phyloP scores from a whole-genome alignment of 495 filamentous ascomycete species.

The Talaromyces borbonicus region DNA sequence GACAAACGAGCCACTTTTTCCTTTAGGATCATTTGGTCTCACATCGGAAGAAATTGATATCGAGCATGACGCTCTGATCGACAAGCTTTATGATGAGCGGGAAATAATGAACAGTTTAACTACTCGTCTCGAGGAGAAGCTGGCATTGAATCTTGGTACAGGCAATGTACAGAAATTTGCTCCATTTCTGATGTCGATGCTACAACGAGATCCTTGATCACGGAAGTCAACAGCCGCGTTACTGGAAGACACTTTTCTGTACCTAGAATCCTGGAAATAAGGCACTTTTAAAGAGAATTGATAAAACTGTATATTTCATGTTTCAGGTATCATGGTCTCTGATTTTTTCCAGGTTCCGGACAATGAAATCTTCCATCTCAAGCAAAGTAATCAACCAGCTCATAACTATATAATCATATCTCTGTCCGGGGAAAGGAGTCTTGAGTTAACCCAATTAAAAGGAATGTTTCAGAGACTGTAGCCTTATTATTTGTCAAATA shows the following conservation, averaged over 20 bases:
- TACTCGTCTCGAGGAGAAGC: slow-evolving; percentile 8
- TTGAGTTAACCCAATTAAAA: too few species aligned
- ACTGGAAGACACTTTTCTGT: slow-evolving; percentile 13
- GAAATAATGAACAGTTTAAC: slow-evolving; percentile 7
- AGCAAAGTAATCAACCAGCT: too few species aligned
- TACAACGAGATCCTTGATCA: slow-evolving; percentile 10
- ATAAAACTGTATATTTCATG: too few species aligned
- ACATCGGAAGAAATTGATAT: slow-evolving; percentile 9
- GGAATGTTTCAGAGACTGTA: too few species aligned
- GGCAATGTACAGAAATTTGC: slow-evolving; percentile 9
- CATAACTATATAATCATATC: too few species aligned
- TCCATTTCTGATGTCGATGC: slow-evolving; percentile 13
- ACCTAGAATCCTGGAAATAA: neutral
- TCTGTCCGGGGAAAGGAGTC: too few species aligned
- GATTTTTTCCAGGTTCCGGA: too few species aligned
- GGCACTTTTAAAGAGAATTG: too few species aligned
- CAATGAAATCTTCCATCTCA: too few species aligned
- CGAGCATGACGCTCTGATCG: slow-evolving; percentile 8
- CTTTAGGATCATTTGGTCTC: slow-evolving; percentile 11
- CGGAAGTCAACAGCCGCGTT: slow-evolving; percentile 10
- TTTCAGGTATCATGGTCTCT: too few species aligned
- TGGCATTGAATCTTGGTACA: slow-evolving; percentile 12
- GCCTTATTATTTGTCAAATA: too few species aligned
- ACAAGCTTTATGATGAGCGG: slow-evolving; percentile 1
- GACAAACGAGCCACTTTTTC: slow-evolving; percentile 18